Base-by-base conservation (phyloP, 2,329 filamentous ascomycete genomes). In the Aspergillus latus region DNA sequence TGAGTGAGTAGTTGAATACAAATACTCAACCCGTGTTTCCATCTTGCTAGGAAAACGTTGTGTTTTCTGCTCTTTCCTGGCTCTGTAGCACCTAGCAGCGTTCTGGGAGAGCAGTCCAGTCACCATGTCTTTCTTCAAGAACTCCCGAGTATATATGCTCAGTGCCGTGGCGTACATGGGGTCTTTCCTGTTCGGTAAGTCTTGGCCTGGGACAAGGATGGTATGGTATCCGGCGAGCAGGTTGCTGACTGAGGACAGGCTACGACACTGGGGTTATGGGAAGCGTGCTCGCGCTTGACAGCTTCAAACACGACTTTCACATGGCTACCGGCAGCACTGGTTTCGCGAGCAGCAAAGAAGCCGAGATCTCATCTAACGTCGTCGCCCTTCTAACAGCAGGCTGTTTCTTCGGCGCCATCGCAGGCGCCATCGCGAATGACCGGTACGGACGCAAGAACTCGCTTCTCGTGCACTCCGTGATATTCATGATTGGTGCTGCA, bases 211-310 rank as follows among this genome's bases (percentile, higher is more conserved):
- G 2, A 39, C 21, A 3, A 21, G 21, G 21, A 3, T 21, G 2
- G 21, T 21, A 2, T 21, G 21, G 21, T 21, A 21, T 21, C 21
- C 21, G 21, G 21, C 21, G 21, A 21, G 21, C 3, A 13, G 11
- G 13, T n/a, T 37, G 36, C 37, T 58, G 8, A 53, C 21, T 46
- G 40, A 21, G 21, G 21, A 5, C n/a, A 73, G 73, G 75, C 40
- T 78, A 76, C 67, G 74, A 76, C 59, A 76, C 73, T 11, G 73
- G 73, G 61, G 73, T 76, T 1, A 75, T 75, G 73, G 72, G 73
- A 54, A 72, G 68, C 44, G 73, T 76, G 26, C 66, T 76, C 28
- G 71, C 72, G 26, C 62, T 75, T 32, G 62, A 66, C 11, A 74
- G 71, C 54, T 76, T 76, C 68, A 74, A 76, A 57, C 60, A 66